Evolutionary conservation across 148 eudicot species (phyloP), one percentile per base, ranked within the genome.

Genomic region (Linanthus parryae): DNA sequence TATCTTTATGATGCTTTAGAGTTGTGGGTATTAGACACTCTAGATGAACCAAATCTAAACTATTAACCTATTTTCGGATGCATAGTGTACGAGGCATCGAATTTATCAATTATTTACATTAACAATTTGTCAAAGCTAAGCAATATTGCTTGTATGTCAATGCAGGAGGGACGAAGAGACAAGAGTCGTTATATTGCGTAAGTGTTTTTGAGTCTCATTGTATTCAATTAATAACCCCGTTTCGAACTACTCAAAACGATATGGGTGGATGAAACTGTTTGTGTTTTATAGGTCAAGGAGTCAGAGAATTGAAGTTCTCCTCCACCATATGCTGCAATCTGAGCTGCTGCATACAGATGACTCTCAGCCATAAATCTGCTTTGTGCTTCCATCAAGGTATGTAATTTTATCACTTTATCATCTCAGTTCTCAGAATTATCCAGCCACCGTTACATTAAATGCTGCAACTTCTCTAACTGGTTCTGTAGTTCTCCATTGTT

Each of bases 241-340:
- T 56, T 30, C 31, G 0, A 19, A 26, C 20, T 28, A 29, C 15
- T 17, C 1, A 21, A 33, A 24, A 13, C 34, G 20, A 36, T 34
- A 23, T 12, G 33, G 31, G 35, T 40, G 31, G 38, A 44, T 53
- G 2, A 16, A 26, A 35, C 15, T 36, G 21, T 6, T 49, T 53
- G 12, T 2, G 28, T 67, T 51, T 6, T 70, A 57, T 83, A 89
- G 97, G 29, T 46, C 84, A 22, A 69, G 81, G 58, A 85, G 83
- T 60, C 86, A 85, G 70, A 80, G 95, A 67, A 79, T 90, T 18
- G 95, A 90, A 65, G 38, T 56, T 33, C 82, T 90, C 29, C 92
- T 90, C 54, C 97, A 90, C 65, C 95, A 73, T 56, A 90, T 90
- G 73, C 57, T 90, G 67, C 83, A 89, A 30, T 40, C 92, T 3